phyloP scores from a whole-genome alignment of 352 stramenopile species.

The Peronosclerospora sorghi region DNA sequence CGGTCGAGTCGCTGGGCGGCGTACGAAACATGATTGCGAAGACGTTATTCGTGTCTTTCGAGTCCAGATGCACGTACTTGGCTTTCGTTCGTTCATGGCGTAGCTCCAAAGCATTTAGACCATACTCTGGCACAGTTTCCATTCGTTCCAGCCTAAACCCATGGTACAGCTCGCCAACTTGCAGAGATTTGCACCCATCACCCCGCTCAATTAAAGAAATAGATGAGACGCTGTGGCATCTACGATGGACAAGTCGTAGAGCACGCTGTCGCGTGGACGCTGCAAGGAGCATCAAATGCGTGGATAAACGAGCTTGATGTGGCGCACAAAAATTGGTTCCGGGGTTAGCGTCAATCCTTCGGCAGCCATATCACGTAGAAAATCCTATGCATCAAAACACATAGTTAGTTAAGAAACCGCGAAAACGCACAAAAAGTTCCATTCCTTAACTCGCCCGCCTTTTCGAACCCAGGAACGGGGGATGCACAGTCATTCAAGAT shows the following conservation, averaged over 20 bases:
- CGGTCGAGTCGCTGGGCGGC: slow-evolving; percentile 91
- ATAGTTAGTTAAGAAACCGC: no score
- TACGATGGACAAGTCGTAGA: not conserved
- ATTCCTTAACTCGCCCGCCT: no score
- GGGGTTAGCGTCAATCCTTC: no score
- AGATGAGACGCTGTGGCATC: not conserved
- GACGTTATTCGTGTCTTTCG: slow-evolving; percentile 79
- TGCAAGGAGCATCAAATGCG: slow-evolving; percentile 16
- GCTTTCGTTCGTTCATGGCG: slow-evolving; percentile 60
- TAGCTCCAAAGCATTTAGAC: slow-evolving; percentile 68
- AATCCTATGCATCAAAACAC: no score
- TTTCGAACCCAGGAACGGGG: no score
- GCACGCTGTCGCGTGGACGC: not conserved
- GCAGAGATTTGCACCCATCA: slow-evolving; percentile 44
- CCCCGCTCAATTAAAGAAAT: slow-evolving; percentile 21
- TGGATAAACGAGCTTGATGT: no score
- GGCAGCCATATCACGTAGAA: no score
- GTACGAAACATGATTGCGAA: slow-evolving; percentile 96
- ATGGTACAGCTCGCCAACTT: slow-evolving; percentile 57
- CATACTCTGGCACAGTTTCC: slow-evolving; percentile 68
- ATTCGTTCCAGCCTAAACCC: slow-evolving; percentile 62
- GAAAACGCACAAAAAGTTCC: no score
- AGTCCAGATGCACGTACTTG: slow-evolving; percentile 72
- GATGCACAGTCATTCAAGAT: no score
- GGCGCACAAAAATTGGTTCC: no score